These are phyloP conservation scores for Oxyria digyna DNA, from an alignment of 148 eudicot genomes.

Conservation along the genomic window DNA sequence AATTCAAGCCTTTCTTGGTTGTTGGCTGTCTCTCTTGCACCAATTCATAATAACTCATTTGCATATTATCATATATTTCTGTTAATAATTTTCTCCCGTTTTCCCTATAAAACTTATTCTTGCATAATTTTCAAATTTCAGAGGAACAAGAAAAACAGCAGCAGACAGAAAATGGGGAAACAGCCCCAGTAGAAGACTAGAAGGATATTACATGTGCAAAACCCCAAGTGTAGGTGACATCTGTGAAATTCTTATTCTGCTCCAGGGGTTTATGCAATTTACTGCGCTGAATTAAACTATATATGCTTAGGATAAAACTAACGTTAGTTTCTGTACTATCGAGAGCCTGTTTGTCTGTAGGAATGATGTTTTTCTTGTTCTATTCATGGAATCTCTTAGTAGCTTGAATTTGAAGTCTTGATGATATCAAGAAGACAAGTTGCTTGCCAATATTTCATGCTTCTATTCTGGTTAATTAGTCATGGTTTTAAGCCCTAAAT, in stretches of 20 bases:
- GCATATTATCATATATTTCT: neutral
- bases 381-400: neutral
- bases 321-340: no score
- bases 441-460: no score
- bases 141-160: slow-evolving; percentile 52
- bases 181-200: slow-evolving; percentile 21
- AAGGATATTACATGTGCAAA: slow-evolving; percentile 4
- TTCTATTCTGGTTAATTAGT: no score
- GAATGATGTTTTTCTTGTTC: neutral
- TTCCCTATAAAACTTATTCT: neutral
- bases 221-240: slow-evolving; percentile 1
- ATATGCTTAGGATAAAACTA: no score
- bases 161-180: slow-evolving; percentile 26
- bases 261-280: slow-evolving; percentile 3
- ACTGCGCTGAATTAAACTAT: neutral
- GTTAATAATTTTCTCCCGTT: neutral
- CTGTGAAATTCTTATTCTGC: neutral
- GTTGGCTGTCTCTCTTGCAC: neutral
- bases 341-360: no score
- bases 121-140: slow-evolving; percentile 14
- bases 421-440: no score
- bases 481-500: no score
- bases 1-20: neutral
- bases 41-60: neutral
- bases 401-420: no score